Conservation (phyloP, 2,329 filamentous ascomycete genomes). For the Alternaria triticimaculans region DNA sequence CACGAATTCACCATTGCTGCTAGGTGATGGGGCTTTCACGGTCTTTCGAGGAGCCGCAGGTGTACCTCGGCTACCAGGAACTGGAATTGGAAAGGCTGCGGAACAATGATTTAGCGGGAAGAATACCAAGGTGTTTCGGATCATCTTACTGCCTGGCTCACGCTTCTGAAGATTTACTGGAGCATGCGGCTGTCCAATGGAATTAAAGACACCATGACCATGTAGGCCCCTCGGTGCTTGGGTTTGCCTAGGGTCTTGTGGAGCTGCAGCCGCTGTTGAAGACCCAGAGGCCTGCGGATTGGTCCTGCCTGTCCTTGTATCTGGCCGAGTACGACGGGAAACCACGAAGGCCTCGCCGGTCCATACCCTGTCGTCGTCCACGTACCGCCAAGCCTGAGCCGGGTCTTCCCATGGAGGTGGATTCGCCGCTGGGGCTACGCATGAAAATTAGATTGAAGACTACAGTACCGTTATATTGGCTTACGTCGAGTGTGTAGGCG, state of each 20-base stretch:
- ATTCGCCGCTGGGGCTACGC: background rate
- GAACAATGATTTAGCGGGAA: background rate
- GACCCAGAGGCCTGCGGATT: background rate
- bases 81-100: background rate
- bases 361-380: background rate
- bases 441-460: background rate
- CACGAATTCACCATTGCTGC: background rate
- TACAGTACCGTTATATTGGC: background rate
- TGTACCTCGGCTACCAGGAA: background rate
- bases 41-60: background rate
- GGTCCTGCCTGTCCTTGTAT: background rate
- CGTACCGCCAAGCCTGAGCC: background rate
- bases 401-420: background rate
- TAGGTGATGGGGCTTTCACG: background rate
- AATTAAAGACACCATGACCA: background rate
- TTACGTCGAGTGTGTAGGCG: conserved; percentile 1
- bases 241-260: background rate
- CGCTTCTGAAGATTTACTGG: background rate
- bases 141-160: background rate
- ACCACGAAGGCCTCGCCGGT: conserved; percentile 1
- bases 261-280: background rate
- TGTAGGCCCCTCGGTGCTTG: background rate
- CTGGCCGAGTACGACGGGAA: background rate
- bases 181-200: background rate
- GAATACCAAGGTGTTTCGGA: background rate